These are phyloP conservation scores for Fomitopsis palustris DNA, from an alignment of 1,284 basidiomycete genomes.

Conservation along the genomic window DNA sequence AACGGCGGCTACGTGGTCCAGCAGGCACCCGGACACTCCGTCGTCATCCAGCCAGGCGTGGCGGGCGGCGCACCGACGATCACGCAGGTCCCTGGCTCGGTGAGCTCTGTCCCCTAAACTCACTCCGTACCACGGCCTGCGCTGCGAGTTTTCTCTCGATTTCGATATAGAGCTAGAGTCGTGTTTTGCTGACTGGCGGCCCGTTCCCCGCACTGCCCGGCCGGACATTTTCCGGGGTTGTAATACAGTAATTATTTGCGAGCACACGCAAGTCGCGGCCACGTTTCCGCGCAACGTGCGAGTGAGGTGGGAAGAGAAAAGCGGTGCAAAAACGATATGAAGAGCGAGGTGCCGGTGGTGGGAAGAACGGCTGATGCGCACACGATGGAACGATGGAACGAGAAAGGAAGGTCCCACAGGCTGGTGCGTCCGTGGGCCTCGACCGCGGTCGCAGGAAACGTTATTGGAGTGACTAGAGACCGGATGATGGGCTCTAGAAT, in stretches of 20 bases:
- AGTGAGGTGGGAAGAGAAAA: neutral
- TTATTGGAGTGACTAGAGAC: neutral
- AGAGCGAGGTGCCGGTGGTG: neutral
- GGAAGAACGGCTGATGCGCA: neutral
- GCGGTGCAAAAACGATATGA: neutral
- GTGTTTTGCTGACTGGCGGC: neutral
- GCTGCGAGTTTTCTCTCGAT: neutral
- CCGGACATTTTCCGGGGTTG: neutral
- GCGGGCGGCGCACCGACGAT: slow-evolving; percentile 60
- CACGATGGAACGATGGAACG: neutral
- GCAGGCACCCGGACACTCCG: slow-evolving; percentile 58
- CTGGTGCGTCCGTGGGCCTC: neutral
- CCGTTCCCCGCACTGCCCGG: neutral
- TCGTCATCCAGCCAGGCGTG: slow-evolving; percentile 64
- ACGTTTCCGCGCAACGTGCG: neutral
- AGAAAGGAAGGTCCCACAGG: neutral
- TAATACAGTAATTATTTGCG: slow-evolving; percentile 1
- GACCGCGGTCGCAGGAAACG: neutral
- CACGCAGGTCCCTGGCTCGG: slow-evolving; percentile 52
- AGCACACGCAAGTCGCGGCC: neutral
- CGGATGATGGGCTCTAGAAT: neutral
- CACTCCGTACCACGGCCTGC: neutral
- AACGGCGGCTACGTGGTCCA: slow-evolving; percentile 35
- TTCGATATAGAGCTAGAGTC: neutral
- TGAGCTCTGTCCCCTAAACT: slow-evolving; percentile 20